These are phyloP conservation scores for Pulveroboletus sp. DNA, from an alignment of 768 basidiomycete species.

Conservation along the genomic window DNA sequence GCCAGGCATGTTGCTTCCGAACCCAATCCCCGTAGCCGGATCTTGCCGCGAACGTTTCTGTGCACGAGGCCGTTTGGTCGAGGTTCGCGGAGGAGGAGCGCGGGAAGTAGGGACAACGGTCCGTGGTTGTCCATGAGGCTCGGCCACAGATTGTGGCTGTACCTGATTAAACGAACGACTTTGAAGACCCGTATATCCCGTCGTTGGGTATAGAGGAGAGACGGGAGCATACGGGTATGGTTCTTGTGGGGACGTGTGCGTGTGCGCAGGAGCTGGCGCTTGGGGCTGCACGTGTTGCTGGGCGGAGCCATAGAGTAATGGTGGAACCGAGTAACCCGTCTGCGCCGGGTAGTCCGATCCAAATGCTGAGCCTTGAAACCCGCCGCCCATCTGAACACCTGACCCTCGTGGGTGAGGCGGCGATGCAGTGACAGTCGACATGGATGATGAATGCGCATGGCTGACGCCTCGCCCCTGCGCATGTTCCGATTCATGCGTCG, in stretches of 20 bases:
- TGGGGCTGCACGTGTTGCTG: constrained; percentile 14
- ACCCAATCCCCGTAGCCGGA: not conserved
- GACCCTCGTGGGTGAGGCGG: constrained; percentile 9
- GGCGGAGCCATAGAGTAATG: constrained; percentile 1
- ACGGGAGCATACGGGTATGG: constrained; percentile 7
- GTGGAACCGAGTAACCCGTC: constrained; percentile 1
- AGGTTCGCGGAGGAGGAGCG: constrained; percentile 4
- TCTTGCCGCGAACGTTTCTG: constrained; percentile 20
- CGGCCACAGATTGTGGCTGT: not conserved
- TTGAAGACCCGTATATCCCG: not conserved
- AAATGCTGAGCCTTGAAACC: not conserved
- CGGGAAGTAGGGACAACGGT: not conserved
- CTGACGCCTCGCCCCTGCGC: not conserved
- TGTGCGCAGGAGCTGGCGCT: not conserved
- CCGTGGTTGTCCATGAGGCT: constrained; percentile 2
- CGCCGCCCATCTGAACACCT: not conserved
- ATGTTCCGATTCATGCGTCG: not conserved
- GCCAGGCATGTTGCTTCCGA: constrained; percentile 5
- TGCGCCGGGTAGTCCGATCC: constrained; percentile 2
- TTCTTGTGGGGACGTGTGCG: constrained; percentile 3
- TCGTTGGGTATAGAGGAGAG: constrained; percentile 3
- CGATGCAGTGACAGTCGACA: constrained; percentile 24
- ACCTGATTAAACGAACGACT: not conserved
- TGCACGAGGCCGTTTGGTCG: constrained; percentile 20
- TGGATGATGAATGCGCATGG: constrained; percentile 23